These are phyloP conservation scores for Fusarium mangiferae DNA, from an alignment of 2,329 filamentous ascomycete species.

Conservation along the genomic window DNA sequence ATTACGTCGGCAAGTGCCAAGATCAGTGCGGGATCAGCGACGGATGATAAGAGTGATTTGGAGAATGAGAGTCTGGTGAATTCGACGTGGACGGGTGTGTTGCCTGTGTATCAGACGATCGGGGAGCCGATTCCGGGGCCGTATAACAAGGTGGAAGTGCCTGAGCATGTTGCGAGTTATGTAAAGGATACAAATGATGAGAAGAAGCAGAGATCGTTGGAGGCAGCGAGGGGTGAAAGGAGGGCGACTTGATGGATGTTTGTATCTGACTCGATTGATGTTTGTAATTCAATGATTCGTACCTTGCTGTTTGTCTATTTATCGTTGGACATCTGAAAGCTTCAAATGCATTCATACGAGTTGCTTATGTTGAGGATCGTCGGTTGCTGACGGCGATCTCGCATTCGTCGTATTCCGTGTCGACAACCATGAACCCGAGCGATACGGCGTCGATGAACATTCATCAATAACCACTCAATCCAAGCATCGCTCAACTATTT, in stretches of 20 bases:
- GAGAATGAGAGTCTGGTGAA: conserved; percentile 54
- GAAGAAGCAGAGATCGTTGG: conserved; percentile 40
- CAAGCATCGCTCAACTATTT: background rate
- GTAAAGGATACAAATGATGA: conserved; percentile 50
- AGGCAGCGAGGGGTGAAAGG: conserved; percentile 41
- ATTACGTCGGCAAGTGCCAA: conserved; percentile 81
- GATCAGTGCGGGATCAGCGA: conserved; percentile 72
- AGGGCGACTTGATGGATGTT: conserved; percentile 1
- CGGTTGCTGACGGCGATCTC: background rate
- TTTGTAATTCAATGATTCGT: background rate
- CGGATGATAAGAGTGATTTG: conserved; percentile 62
- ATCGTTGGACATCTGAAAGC: no score
- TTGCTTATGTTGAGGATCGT: background rate
- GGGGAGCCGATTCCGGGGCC: conserved; percentile 71
- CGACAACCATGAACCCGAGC: background rate
- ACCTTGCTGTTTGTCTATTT: background rate
- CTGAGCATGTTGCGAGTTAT: conserved; percentile 66
- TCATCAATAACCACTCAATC: background rate
- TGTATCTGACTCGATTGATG: background rate
- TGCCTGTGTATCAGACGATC: conserved; percentile 71
- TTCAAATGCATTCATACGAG: no score
- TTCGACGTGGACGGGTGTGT: conserved; percentile 65
- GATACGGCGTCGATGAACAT: background rate
- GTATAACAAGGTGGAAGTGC: conserved; percentile 69
- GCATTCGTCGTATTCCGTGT: conserved; percentile 4